Evolutionary conservation across 2,329 filamentous ascomycete species (phyloP), one percentile per base, ranked within the genome.

Genomic region (Rutstroemia sp.): DNA sequence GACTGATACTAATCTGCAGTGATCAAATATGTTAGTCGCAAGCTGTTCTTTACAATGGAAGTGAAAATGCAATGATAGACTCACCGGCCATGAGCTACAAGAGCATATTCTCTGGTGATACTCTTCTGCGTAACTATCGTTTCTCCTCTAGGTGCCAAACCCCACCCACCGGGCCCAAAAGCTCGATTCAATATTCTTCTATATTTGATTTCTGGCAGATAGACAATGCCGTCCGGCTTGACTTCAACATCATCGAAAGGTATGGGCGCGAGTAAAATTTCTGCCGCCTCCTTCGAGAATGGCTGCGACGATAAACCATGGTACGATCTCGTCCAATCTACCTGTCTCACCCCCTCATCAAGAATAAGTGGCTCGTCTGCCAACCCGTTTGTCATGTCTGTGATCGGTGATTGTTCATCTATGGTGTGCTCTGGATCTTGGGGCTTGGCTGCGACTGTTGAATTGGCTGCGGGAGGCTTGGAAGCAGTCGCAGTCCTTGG

Each of bases 181-280:
- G 91, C 90, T 66, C 79, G 77, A 71, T 97, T 96, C 66, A 99
- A 73, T 62, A 95, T 92, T 61, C 92, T 79, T 46, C 94, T 79
- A 75, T 99, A 99, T 75, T 97, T 96, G 77, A 99, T 97, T 78
- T 99, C 94, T 12, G 94, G 94, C 58, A 99, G 77, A 71, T 97
- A 99, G 58, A 97, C 77, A 64, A 99, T 92, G 37, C 94, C 94
- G 74, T 99, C 94, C 34, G 94, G 92, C 77, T 99, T 99, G 70
- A 99, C 87, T 76, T 99, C 94, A 55, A 99, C 85, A 72, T 97
- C 92, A 49, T 85, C 79, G 0, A 80, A 74, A 54, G 83, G 75
- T 12, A 95, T 71, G 1, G 85, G 83, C 56, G 80, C 78, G 25
- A 85, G 75, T 18, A 90, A 71, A 8, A 85, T 75, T 34, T 81